Evolutionary conservation across 2,329 filamentous ascomycete species (phyloP).

Genomic region (Camillea tinctor): DNA sequence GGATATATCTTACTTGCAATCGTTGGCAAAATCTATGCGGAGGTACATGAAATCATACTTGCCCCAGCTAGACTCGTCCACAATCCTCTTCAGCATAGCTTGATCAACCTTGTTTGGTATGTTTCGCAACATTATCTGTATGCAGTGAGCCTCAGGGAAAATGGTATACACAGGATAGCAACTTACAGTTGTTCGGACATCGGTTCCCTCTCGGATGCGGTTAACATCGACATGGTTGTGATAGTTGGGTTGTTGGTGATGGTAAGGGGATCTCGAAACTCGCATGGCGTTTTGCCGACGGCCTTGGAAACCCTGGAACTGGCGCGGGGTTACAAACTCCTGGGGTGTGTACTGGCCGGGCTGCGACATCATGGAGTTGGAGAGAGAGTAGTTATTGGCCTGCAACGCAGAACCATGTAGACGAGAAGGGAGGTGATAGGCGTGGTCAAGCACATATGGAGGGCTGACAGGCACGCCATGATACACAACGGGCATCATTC

Average conservation of each 20-base stretch:
- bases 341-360: slow-evolving; percentile 24
- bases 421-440: slow-evolving; percentile 24
- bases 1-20: slow-evolving; percentile 69
- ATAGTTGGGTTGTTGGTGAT: slow-evolving; percentile 45
- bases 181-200: slow-evolving; percentile 73
- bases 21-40: slow-evolving; percentile 82
- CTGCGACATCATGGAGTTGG: slow-evolving; percentile 25
- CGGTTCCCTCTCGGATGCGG: slow-evolving; percentile 62
- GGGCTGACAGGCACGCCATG: slow-evolving; percentile 32
- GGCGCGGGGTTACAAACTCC: slow-evolving; percentile 42
- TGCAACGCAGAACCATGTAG: slow-evolving; percentile 28
- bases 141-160: slow-evolving; percentile 1
- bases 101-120: slow-evolving; percentile 89
- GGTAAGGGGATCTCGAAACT: slow-evolving; percentile 45
- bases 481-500: slow-evolving; percentile 39
- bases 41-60: slow-evolving; percentile 95
- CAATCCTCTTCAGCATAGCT: slow-evolving; percentile 70
- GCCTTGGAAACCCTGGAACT: slow-evolving; percentile 36
- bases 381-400: slow-evolving; percentile 26
- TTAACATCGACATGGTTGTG: slow-evolving; percentile 63
- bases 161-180: slow-evolving; percentile 10
- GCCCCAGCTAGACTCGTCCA: slow-evolving; percentile 76
- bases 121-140: slow-evolving; percentile 87
- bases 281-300: slow-evolving; percentile 51
- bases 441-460: slow-evolving; percentile 35